Evolutionary conservation across 2,329 filamentous ascomycete species (phyloP).

Genomic region (Albophoma yamanashiensis): DNA sequence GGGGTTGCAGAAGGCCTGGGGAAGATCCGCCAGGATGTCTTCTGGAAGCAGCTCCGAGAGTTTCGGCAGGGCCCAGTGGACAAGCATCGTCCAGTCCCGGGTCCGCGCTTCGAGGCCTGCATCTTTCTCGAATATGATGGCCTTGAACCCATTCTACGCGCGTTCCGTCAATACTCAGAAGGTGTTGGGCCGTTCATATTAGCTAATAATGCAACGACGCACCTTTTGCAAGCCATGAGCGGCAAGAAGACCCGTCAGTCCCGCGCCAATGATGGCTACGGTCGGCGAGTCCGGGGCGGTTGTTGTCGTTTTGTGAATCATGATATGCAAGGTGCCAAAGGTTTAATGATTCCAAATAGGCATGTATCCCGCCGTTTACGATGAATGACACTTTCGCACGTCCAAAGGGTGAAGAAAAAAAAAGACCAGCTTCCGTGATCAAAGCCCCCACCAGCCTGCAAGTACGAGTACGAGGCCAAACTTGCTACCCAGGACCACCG

Average conservation of each 20-base stretch:
- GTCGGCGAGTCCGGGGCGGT: constrained; percentile 9
- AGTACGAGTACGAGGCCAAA: not conserved
- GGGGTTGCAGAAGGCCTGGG: constrained; percentile 22
- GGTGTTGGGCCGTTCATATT: not conserved
- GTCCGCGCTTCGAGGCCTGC: constrained; percentile 13
- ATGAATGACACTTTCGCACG: not conserved
- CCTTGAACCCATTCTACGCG: constrained; percentile 19
- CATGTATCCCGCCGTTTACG: not conserved
- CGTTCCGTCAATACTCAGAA: not conserved
- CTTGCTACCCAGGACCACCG: not conserved
- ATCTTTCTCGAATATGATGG: constrained; percentile 21
- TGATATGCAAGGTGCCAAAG: not conserved
- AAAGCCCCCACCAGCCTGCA: not conserved
- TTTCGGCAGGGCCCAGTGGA: constrained; percentile 27
- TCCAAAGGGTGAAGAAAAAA: constrained; percentile 32
- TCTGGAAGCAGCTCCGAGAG: constrained; percentile 22
- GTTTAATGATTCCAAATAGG: not conserved
- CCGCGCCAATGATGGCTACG: constrained; percentile 24
- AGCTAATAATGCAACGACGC: not conserved
- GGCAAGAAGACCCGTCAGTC: constrained; percentile 24
- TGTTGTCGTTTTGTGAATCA: not conserved
- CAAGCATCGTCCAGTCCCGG: constrained; percentile 27
- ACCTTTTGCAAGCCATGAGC: constrained; percentile 26
- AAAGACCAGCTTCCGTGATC: constrained; percentile 12
- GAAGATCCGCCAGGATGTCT: constrained; percentile 16